Percentiles rank a stretch among this genome's conserved stretches.
These are phyloP conservation scores for Lithospermum erythrorhizon DNA, from an alignment of 257 asterid species.

Conservation along the genomic window DNA sequence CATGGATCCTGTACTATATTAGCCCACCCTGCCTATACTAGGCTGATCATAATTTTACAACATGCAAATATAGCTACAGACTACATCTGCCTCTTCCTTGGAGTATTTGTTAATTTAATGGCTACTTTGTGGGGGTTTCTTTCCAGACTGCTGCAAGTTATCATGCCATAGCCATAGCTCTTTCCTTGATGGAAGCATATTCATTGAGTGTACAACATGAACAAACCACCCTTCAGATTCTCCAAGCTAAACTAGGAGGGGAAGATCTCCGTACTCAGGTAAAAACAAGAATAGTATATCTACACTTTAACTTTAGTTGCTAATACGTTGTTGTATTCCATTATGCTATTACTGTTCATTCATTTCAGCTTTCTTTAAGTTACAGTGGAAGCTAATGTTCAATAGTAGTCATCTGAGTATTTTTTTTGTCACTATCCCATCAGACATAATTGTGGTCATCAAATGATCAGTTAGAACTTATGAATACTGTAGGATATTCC, in stretches of 20 bases:
- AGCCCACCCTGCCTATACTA: too few relatives aligned
- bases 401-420: background rate
- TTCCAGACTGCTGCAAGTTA: conserved; percentile 99
- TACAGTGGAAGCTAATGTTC: background rate
- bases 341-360: too few relatives aligned
- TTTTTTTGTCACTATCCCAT: background rate
- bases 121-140: background rate
- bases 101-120: background rate
- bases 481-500: background rate
- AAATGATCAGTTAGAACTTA: background rate
- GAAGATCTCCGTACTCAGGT: conserved; percentile 99
- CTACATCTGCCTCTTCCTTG: background rate
- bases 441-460: background rate
- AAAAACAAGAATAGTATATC: conserved; percentile 3
- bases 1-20: too few relatives aligned
- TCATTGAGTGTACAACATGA: conserved; percentile 97
- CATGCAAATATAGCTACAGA: background rate
- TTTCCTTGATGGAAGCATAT: conserved; percentile 97
- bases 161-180: conserved; percentile 99
- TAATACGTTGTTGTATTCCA: background rate
- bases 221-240: conserved; percentile 94
- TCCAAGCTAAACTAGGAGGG: conserved; percentile 85
- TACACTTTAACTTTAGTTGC: conserved; percentile 2
- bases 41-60: conserved; percentile 53
- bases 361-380: background rate